Evolutionary conservation across 805 yeast genomes (phyloP).

Genomic region (Ogataea populi-albae): DNA sequence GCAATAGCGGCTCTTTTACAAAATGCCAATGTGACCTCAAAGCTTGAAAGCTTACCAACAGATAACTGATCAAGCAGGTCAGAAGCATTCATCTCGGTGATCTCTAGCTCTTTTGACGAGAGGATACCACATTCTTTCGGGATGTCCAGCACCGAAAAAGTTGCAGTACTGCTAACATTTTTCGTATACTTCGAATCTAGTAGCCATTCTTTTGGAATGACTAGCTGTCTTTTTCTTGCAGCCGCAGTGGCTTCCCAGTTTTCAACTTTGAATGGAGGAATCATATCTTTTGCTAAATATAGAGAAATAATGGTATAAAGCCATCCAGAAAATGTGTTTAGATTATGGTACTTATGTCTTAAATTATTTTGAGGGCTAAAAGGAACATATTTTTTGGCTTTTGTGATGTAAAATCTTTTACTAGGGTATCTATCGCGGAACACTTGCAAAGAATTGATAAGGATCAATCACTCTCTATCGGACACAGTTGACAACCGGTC

Average conservation of each 20-base stretch:
- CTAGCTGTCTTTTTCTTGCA: slow-evolving; percentile 5
- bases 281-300: no score
- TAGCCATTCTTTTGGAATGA: slow-evolving; percentile 18
- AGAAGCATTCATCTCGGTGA: slow-evolving; percentile 17
- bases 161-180: slow-evolving; percentile 4
- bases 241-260: slow-evolving; percentile 8
- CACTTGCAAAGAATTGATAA: no score
- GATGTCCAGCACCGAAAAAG: slow-evolving; percentile 11
- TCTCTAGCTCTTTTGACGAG: slow-evolving; percentile 10
- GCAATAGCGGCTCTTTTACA: slow-evolving; percentile 30
- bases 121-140: slow-evolving; percentile 13
- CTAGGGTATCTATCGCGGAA: no score
- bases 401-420: no score
- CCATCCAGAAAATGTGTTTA: no score
- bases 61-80: slow-evolving; percentile 9
- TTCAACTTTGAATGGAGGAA: neutral
- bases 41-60: slow-evolving; percentile 15
- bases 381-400: no score
- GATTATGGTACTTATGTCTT: no score
- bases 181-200: slow-evolving; percentile 4
- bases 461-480: no score
- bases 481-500: no score
- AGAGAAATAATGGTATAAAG: no score
- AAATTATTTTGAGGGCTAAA: no score
- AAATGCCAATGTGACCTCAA: slow-evolving; percentile 24